A percentile compares a stretch with the other conserved stretches of the same genome.
These are phyloP conservation scores for Globisporangium heterothallicum DNA, from an alignment of 352 stramenopile genomes.

Conservation along the genomic window DNA sequence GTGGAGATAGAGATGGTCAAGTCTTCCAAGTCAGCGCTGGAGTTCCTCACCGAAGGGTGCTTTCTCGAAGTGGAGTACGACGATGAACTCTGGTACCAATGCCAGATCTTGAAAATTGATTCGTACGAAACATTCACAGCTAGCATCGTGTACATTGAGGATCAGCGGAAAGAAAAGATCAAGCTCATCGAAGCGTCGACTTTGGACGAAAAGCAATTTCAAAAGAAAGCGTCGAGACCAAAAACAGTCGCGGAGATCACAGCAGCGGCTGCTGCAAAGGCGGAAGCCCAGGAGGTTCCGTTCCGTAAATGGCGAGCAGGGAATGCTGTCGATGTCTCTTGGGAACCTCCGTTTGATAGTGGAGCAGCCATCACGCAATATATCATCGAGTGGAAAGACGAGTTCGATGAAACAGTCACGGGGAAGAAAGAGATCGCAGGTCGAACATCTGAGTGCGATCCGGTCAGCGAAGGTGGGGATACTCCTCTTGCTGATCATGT, in stretches of 20 bases:
- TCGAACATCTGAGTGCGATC: neutral
- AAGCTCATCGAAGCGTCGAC: constrained; percentile 40
- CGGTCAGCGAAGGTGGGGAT: no score
- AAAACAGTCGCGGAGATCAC: constrained; percentile 41
- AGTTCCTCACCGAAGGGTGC: constrained; percentile 51
- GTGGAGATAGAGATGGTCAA: constrained; percentile 42
- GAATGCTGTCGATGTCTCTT: constrained; percentile 65
- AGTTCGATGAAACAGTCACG: constrained; percentile 25
- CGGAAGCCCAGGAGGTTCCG: constrained; percentile 29
- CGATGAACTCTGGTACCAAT: constrained; percentile 69
- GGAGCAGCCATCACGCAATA: constrained; percentile 60
- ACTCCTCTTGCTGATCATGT: neutral
- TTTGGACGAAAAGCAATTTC: constrained; percentile 24
- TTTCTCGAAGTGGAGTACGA: constrained; percentile 67
- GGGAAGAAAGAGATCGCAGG: constrained; percentile 10
- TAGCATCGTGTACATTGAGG: constrained; percentile 52
- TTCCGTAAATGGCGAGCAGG: constrained; percentile 66
- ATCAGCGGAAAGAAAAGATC: constrained; percentile 61
- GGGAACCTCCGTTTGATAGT: constrained; percentile 61
- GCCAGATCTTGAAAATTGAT: constrained; percentile 47
- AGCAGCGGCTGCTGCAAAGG: constrained; percentile 34
- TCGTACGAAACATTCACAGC: constrained; percentile 56
- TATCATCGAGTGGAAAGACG: constrained; percentile 63
- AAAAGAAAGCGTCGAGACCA: constrained; percentile 8
- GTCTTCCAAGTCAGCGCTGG: constrained; percentile 52